Percentiles rank a stretch among this genome's conserved stretches.
Conservation (phyloP, 2,329 filamentous ascomycete genomes). For the Pyricularia grisea region DNA sequence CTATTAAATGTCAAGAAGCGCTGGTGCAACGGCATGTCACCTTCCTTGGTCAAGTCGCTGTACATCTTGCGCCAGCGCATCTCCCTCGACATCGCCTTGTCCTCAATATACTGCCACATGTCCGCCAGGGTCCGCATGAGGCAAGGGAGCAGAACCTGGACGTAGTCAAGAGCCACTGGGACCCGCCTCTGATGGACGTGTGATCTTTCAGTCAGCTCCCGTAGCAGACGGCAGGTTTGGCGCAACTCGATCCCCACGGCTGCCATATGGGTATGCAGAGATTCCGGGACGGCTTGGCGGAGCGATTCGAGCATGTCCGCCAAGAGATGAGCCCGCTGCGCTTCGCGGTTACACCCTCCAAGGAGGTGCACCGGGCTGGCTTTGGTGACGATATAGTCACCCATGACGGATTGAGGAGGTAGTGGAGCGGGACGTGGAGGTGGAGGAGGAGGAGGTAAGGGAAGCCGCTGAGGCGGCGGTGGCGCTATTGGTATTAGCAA, state of each 20-base stretch:
- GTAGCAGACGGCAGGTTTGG: conserved; percentile 33
- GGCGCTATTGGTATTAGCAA: not conserved
- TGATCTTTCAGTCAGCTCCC: conserved; percentile 44
- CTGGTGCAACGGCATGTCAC: conserved; percentile 38
- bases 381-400: not conserved
- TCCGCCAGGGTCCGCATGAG: conserved; percentile 41
- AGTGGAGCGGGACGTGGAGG: not conserved
- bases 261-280: conserved; percentile 35
- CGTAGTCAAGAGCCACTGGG: conserved; percentile 41
- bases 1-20: conserved; percentile 48
- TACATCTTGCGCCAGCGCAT: conserved; percentile 51
- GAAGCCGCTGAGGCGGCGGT: not conserved
- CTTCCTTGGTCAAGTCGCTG: conserved; percentile 43
- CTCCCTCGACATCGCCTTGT: conserved; percentile 35
- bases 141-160: conserved; percentile 47
- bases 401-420: not conserved
- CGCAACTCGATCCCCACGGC: conserved; percentile 38
- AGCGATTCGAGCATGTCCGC: conserved; percentile 38
- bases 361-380: conserved; percentile 25
- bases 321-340: conserved; percentile 40
- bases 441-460: not conserved
- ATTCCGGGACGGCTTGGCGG: conserved; percentile 31
- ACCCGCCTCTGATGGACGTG: conserved; percentile 40
- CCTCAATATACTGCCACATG: conserved; percentile 41
- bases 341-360: conserved; percentile 44